Base-by-base conservation (phyloP, 2,329 filamentous ascomycete genomes). In the Alternaria dauci region DNA sequence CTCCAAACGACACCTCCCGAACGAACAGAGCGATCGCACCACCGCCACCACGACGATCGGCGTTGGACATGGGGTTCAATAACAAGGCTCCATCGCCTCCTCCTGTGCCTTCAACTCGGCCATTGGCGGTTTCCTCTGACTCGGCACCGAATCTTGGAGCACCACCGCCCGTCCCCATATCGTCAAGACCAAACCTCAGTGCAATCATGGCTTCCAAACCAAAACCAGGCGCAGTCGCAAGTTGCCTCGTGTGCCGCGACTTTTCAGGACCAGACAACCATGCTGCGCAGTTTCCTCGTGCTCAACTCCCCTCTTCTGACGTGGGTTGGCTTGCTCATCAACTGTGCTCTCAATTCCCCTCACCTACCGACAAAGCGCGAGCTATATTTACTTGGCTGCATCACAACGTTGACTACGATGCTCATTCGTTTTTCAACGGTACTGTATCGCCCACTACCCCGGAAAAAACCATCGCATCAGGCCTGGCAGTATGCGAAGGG, bases 331-430 rank as follows among this genome's bases (percentile, higher is more conserved):
- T 99, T 25, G 93, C 94, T 0, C 85, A 87, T 52, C 87, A 91
- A 52, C 86, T 98, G 20, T 96, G 93, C 58, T 83, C 85, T 4
- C 90, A 91, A 0, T 97, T 98, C 73, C 80, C 88, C 1, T 97
- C 92, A 0, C 81, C 83, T 1, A 97, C 94, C 0, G 94, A 98
- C 78, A 97, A 97, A 81, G 94, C 95, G 2, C 87, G 95, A 28
- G 93, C 89, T 2, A 92, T 99, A 61, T 98, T 98, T 76, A 92
- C 91, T 1, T 99, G 95, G 95, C 88, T 94, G 41, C 94, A 98
- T 79, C 89, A 98, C 78, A 98, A 98, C 71, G 89, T 99, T 59
- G 85, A 85, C 47, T 99, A 98, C 76, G 92, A 98, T 75, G 88
- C 88, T 0, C 84, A 87, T 26, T 86, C 89, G 25, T 96, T 97